A percentile compares a stretch with the other conserved stretches of the same genome.
Conservation (phyloP, 2,329 filamentous ascomycete genomes). For the Claviceps pusilla region DNA sequence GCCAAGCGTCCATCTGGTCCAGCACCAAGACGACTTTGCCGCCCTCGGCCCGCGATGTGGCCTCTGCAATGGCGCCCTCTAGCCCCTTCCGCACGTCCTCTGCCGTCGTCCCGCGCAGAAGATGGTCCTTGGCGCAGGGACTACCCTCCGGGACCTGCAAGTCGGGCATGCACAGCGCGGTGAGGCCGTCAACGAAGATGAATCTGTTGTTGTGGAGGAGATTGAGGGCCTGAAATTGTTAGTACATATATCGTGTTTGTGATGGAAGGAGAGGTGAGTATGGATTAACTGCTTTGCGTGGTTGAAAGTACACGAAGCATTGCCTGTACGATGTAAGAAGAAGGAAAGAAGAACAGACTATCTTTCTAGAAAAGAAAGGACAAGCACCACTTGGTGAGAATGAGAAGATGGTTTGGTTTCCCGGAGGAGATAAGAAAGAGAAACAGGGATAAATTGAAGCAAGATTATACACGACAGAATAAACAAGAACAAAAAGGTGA, state of each 20-base stretch:
- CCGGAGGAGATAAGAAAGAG: too few species aligned
- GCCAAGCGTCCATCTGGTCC: conserved; percentile 50
- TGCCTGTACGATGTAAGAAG: too few species aligned
- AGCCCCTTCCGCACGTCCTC: conserved; percentile 25
- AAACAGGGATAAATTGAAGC: too few species aligned
- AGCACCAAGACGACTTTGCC: conserved; percentile 41
- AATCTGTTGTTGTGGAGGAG: conserved; percentile 45
- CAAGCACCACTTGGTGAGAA: too few species aligned
- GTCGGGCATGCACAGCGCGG: conserved; percentile 34
- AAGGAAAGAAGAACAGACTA: too few species aligned
- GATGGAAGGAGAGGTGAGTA: not conserved
- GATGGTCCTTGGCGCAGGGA: conserved; percentile 6
- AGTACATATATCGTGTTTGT: too few species aligned
- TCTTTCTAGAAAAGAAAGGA: too few species aligned
- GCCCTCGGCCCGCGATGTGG: conserved; percentile 9
- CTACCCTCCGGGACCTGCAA: not conserved
- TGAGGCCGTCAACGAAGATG: conserved; percentile 61
- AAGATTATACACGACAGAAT: too few species aligned
- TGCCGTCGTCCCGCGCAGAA: conserved; percentile 18
- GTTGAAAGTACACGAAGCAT: too few species aligned
- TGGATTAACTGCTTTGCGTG: too few species aligned
- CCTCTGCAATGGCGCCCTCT: conserved; percentile 22
- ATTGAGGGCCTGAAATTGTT: not conserved
- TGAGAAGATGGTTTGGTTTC: too few species aligned
- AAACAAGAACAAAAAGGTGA: too few species aligned